Conservation (phyloP, 495 filamentous ascomycete species). For the Oidiodendron maius region DNA sequence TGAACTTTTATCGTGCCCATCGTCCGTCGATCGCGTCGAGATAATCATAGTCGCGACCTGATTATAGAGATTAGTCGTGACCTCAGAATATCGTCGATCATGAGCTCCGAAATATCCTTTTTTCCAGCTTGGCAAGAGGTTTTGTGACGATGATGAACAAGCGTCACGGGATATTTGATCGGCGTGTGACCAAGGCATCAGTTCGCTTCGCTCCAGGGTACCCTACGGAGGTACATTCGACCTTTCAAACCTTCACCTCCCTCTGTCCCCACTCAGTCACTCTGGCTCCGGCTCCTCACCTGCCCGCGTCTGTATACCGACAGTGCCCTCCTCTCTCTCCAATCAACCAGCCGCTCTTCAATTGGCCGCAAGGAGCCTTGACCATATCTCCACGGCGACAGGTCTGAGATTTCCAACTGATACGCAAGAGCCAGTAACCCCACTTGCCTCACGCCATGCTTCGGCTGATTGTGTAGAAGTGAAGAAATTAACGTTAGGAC, state of each 20-base stretch:
- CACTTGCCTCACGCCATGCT: neutral
- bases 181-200: too few relatives aligned
- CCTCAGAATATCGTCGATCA: slow-evolving; percentile 3
- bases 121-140: slow-evolving; percentile 4
- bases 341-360: too few relatives aligned
- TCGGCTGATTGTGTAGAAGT: neutral
- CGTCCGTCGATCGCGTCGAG: neutral
- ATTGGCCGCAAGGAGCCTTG: neutral
- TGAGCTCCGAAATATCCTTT: slow-evolving; percentile 3
- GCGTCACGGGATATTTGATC: too few relatives aligned
- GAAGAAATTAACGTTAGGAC: neutral
- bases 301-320: too few relatives aligned
- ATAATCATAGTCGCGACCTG: slow-evolving; percentile 1
- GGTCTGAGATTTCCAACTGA: neutral
- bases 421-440: neutral
- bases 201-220: too few relatives aligned
- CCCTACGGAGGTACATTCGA: too few relatives aligned
- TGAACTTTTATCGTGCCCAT: slow-evolving; percentile 2
- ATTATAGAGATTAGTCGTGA: slow-evolving; percentile 4
- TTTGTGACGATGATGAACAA: slow-evolving; percentile 1
- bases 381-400: neutral
- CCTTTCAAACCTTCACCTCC: too few relatives aligned
- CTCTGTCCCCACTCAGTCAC: too few relatives aligned
- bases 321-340: too few relatives aligned
- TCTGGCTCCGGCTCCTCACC: too few relatives aligned